A percentile compares a stretch with the other conserved stretches of the same genome.
These are phyloP conservation scores for Spathaspora girioi DNA, from an alignment of 805 yeast genomes.

Conservation along the genomic window DNA sequence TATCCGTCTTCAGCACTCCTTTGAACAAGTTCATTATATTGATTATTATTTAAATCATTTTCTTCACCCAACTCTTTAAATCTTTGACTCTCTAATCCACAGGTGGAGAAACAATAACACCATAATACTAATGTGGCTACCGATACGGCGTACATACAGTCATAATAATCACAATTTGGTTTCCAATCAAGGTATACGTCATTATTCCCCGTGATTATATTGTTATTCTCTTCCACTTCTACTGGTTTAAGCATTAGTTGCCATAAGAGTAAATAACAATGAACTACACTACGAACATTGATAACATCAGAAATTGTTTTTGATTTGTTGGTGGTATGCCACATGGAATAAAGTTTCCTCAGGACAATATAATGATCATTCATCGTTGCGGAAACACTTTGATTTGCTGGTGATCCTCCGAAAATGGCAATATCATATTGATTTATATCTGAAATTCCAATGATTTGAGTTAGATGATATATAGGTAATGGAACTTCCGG, in stretches of 20 bases:
- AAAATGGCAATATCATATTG: slow-evolving; percentile 76
- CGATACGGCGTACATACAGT: slow-evolving; percentile 33
- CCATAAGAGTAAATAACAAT: slow-evolving; percentile 39
- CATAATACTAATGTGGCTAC: slow-evolving; percentile 37
- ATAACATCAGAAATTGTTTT: slow-evolving; percentile 22
- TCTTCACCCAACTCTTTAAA: slow-evolving; percentile 5
- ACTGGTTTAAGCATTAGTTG: slow-evolving; percentile 30
- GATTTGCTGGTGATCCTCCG: slow-evolving; percentile 80
- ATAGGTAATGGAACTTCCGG: slow-evolving; percentile 54
- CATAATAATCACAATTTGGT: slow-evolving; percentile 33
- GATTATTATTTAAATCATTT: slow-evolving; percentile 7
- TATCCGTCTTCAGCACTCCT: slow-evolving; percentile 35
- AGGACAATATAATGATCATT: slow-evolving; percentile 34
- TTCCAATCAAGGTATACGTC: slow-evolving; percentile 22
- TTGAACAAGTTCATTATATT: slow-evolving; percentile 22
- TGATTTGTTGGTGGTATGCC: slow-evolving; percentile 18
- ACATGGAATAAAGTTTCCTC: slow-evolving; percentile 28
- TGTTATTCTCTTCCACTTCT: slow-evolving; percentile 10
- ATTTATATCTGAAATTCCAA: slow-evolving; percentile 56
- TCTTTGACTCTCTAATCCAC: slow-evolving; percentile 28
- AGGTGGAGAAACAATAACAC: slow-evolving; percentile 33
- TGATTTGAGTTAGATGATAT: slow-evolving; percentile 70
- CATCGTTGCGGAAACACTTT: slow-evolving; percentile 42
- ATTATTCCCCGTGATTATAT: neutral
- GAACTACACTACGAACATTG: slow-evolving; percentile 33